These are phyloP conservation scores for Phaffomyces opuntiae DNA, from an alignment of 805 yeast genomes.

Conservation along the genomic window DNA sequence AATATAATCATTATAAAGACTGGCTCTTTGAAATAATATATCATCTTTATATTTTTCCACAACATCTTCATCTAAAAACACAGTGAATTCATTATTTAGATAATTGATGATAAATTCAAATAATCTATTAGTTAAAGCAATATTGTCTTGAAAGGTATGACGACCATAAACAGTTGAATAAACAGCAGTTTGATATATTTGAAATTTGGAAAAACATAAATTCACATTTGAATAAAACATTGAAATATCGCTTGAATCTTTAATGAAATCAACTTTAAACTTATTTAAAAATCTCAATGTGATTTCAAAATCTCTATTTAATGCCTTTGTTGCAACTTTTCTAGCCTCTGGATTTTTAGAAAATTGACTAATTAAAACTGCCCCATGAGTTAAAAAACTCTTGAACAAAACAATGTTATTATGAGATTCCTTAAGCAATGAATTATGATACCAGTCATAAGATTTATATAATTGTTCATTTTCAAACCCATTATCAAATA, in stretches of 20 bases:
- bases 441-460: slow-evolving; percentile 15
- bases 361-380: slow-evolving; percentile 13
- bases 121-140: slow-evolving; percentile 16
- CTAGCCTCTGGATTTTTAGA: slow-evolving; percentile 6
- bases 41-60: slow-evolving; percentile 7
- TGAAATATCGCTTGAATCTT: slow-evolving; percentile 6
- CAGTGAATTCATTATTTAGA: slow-evolving; percentile 14
- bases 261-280: slow-evolving; percentile 12
- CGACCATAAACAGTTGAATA: slow-evolving; percentile 18
- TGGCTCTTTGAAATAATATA: slow-evolving; percentile 14
- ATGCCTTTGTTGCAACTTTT: slow-evolving; percentile 6
- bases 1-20: slow-evolving; percentile 15
- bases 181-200: slow-evolving; percentile 18
- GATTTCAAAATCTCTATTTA: slow-evolving; percentile 21
- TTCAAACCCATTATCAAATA: slow-evolving; percentile 16
- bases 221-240: slow-evolving; percentile 16
- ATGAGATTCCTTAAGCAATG: slow-evolving; percentile 15
- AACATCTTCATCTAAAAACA: slow-evolving; percentile 11
- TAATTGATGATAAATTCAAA: slow-evolving; percentile 17
- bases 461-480: slow-evolving; percentile 16
- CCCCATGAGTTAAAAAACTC: slow-evolving; percentile 17
- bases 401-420: slow-evolving; percentile 22
- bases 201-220: slow-evolving; percentile 21
- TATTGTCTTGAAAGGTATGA: slow-evolving; percentile 18
- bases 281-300: slow-evolving; percentile 21